Percentiles rank a stretch among this genome's conserved stretches.
phyloP scores from a whole-genome alignment of 1,284 basidiomycete genomes.

The Ganoderma meredithae region DNA sequence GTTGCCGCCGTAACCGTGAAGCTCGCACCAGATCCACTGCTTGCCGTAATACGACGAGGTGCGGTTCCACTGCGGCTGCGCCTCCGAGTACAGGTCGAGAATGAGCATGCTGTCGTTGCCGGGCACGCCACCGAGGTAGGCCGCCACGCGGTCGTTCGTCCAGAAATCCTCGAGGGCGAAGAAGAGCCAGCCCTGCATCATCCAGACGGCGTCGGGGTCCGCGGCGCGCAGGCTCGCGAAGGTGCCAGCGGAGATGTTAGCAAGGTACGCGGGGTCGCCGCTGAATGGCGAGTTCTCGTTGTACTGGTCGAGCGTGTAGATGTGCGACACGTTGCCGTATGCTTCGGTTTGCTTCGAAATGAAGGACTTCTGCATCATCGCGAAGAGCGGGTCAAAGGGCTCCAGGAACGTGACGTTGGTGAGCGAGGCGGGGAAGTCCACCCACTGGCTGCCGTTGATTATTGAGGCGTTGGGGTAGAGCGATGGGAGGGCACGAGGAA shows the following conservation, averaged over 20 bases:
- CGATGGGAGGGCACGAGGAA: constrained; percentile 44
- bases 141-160: constrained; percentile 48
- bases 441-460: constrained; percentile 47
- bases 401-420: constrained; percentile 52
- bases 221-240: constrained; percentile 47
- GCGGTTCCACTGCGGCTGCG: constrained; percentile 51
- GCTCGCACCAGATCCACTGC: constrained; percentile 54
- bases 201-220: constrained; percentile 51
- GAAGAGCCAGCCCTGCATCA: constrained; percentile 57
- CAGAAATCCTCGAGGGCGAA: constrained; percentile 46
- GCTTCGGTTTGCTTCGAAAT: constrained; percentile 49
- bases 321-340: constrained; percentile 49
- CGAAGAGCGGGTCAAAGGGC: constrained; percentile 50
- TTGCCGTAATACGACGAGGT: constrained; percentile 50
- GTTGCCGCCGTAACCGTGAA: constrained; percentile 53
- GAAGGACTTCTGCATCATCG: constrained; percentile 48
- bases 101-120: constrained; percentile 49
- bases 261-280: constrained; percentile 46
- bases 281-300: constrained; percentile 52
- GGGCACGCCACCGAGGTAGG: constrained; percentile 49
- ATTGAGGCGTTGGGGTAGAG: constrained; percentile 49
- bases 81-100: constrained; percentile 52
- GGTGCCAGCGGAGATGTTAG: constrained; percentile 44
- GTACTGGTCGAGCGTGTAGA: constrained; percentile 56
- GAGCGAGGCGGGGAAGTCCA: constrained; percentile 42